Evolutionary conservation across 2,329 filamentous ascomycete species (phyloP).

Genomic region (Dendrostoma leiphaemia): DNA sequence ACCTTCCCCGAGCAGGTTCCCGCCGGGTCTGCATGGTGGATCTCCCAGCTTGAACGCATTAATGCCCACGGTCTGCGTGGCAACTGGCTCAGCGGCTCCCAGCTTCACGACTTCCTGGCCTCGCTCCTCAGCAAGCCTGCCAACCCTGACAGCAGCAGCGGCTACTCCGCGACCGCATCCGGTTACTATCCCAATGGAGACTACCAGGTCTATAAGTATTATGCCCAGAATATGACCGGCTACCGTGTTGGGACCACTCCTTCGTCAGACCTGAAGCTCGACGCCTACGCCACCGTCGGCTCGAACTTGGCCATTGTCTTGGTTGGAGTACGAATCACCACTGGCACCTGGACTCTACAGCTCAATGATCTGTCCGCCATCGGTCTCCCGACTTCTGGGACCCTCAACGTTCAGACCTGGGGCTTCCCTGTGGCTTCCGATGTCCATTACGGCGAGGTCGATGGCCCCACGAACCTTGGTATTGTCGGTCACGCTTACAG

Average conservation of each 20-base stretch:
- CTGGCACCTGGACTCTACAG: slow-evolving; percentile 33
- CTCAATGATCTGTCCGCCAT: slow-evolving; percentile 31
- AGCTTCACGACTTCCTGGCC: slow-evolving; percentile 43
- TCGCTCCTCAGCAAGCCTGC: slow-evolving; percentile 33
- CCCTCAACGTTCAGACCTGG: slow-evolving; percentile 31
- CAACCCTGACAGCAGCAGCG: background rate
- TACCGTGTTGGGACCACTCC: slow-evolving; percentile 33
- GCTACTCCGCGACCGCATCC: slow-evolving; percentile 10
- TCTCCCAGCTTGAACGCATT: slow-evolving; percentile 43
- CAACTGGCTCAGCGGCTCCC: slow-evolving; percentile 41
- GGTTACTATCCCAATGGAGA: slow-evolving; percentile 26
- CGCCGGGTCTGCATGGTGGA: slow-evolving; percentile 40
- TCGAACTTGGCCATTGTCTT: slow-evolving; percentile 32
- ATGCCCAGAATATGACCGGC: slow-evolving; percentile 42
- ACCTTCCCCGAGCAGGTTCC: slow-evolving; percentile 38
- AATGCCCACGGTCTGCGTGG: slow-evolving; percentile 40
- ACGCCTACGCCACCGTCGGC: slow-evolving; percentile 36
- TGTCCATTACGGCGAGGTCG: slow-evolving; percentile 25
- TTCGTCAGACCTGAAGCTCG: slow-evolving; percentile 33
- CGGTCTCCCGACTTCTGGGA: slow-evolving; percentile 30
- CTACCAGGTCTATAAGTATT: slow-evolving; percentile 48
- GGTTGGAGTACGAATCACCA: slow-evolving; percentile 29
- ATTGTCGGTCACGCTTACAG: slow-evolving; percentile 31
- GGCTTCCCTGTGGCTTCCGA: slow-evolving; percentile 23
- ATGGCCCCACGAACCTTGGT: slow-evolving; percentile 30